Evolutionary conservation across 2,329 filamentous ascomycete species (phyloP).

Genomic region (Cytospora mali): DNA sequence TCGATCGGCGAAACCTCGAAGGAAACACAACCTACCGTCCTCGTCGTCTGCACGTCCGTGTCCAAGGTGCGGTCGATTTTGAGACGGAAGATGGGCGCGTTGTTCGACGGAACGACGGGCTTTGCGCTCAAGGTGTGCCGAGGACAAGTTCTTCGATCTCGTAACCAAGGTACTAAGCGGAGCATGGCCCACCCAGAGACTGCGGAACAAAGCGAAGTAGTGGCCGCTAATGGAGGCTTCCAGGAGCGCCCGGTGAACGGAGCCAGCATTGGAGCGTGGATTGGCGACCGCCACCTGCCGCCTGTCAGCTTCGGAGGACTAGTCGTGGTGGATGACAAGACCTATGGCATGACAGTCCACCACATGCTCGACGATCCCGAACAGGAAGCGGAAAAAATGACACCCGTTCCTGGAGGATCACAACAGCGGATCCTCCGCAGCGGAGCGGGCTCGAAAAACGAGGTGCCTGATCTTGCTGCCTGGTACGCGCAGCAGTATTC

Average conservation of each 20-base stretch:
- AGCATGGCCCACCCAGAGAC: slow-evolving; percentile 41
- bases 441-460: slow-evolving; percentile 32
- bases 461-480: slow-evolving; percentile 42
- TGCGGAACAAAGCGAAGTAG: slow-evolving; percentile 40
- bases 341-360: slow-evolving; percentile 94
- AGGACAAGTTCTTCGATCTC: slow-evolving; percentile 67
- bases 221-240: slow-evolving; percentile 70
- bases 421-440: slow-evolving; percentile 31
- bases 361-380: slow-evolving; percentile 85
- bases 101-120: slow-evolving; percentile 65
- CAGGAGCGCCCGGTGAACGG: slow-evolving; percentile 81
- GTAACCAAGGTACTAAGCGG: slow-evolving; percentile 44
- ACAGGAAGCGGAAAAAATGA: slow-evolving; percentile 30
- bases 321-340: slow-evolving; percentile 79
- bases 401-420: slow-evolving; percentile 5
- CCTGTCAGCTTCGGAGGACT: slow-evolving; percentile 91
- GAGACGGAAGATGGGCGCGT: slow-evolving; percentile 64
- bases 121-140: slow-evolving; percentile 73
- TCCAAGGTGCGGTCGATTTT: slow-evolving; percentile 72
- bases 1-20: slow-evolving; percentile 70
- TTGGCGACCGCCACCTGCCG: slow-evolving; percentile 80
- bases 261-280: slow-evolving; percentile 90
- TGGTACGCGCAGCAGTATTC: slow-evolving; percentile 45
- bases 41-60: slow-evolving; percentile 77
- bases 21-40: slow-evolving; percentile 70